A percentile compares a stretch with the other conserved stretches of the same genome.
phyloP scores from a whole-genome alignment of 805 yeast species.

The Phaffomyces thermotolerans region DNA sequence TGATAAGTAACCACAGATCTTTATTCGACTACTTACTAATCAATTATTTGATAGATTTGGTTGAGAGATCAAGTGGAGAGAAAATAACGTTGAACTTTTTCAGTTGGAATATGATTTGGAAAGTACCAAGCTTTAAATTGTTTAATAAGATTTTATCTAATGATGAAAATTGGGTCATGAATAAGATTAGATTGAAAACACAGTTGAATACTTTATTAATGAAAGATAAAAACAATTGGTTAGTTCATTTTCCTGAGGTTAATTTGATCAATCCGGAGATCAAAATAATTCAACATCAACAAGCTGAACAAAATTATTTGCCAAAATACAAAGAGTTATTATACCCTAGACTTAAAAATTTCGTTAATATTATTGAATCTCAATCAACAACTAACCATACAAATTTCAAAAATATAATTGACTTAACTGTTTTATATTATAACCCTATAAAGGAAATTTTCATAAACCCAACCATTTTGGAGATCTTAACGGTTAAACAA shows the following conservation, averaged over 20 bases:
- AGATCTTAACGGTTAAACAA: slow-evolving; percentile 28
- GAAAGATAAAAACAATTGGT: slow-evolving; percentile 43
- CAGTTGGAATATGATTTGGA: slow-evolving; percentile 64
- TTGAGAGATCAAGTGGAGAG: slow-evolving; percentile 19
- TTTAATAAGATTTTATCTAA: slow-evolving; percentile 40
- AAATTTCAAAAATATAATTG: slow-evolving; percentile 21
- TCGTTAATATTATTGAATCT: slow-evolving; percentile 37
- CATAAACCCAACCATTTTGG: slow-evolving; percentile 30
- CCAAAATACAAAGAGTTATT: slow-evolving; percentile 54
- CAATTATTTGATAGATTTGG: slow-evolving; percentile 25
- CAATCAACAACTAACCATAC: slow-evolving; percentile 2
- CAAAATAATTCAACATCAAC: slow-evolving; percentile 40
- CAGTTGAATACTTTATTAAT: slow-evolving; percentile 26
- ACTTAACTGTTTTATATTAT: slow-evolving; percentile 33
- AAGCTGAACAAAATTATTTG: slow-evolving; percentile 50
- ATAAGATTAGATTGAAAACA: slow-evolving; percentile 29
- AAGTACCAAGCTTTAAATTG: slow-evolving; percentile 47
- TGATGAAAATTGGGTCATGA: slow-evolving; percentile 63
- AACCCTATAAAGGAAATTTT: slow-evolving; percentile 26
- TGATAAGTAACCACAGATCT: slow-evolving; percentile 57
- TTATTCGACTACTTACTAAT: slow-evolving; percentile 58
- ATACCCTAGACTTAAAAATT: slow-evolving; percentile 69
- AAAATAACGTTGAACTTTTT: slow-evolving; percentile 41
- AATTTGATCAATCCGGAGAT: slow-evolving; percentile 52
- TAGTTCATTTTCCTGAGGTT: slow-evolving; percentile 81